Percentiles rank a stretch among this genome's conserved stretches.
Conservation (phyloP, 1,139 yeast genomes). For the Saccharomyces hybrid region DNA sequence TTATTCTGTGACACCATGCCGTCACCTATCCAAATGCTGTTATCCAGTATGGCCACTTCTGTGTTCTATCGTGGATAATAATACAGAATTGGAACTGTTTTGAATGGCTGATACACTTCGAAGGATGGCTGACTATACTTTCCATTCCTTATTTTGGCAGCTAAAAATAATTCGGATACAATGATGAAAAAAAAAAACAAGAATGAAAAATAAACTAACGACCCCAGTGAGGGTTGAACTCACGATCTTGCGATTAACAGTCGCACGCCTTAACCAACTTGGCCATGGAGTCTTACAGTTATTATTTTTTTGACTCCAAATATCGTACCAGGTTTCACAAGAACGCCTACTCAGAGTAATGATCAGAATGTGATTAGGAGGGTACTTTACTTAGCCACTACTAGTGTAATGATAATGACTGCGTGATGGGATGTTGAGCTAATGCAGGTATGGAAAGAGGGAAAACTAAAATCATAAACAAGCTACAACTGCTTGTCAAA, state of each 20-base stretch:
- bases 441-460: neutral
- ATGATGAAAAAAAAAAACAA: neutral
- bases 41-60: neutral
- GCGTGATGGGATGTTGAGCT: neutral
- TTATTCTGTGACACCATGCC: neutral
- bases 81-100: neutral
- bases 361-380: neutral
- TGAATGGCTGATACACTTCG: neutral
- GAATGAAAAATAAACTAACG: neutral
- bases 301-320: neutral
- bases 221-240: conserved; percentile 9
- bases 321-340: neutral
- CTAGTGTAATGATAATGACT: neutral
- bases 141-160: neutral
- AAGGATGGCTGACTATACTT: neutral
- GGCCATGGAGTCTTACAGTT: conserved; percentile 5
- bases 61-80: neutral
- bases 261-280: conserved; percentile 10
- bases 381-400: neutral
- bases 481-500: neutral
- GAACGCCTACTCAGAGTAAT: neutral
- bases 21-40: neutral
- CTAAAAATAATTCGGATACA: neutral
- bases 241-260: conserved; percentile 10
- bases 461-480: neutral